phyloP scores from a whole-genome alignment of 2,329 filamentous ascomycete genomes.

The Capronia epimyces region DNA sequence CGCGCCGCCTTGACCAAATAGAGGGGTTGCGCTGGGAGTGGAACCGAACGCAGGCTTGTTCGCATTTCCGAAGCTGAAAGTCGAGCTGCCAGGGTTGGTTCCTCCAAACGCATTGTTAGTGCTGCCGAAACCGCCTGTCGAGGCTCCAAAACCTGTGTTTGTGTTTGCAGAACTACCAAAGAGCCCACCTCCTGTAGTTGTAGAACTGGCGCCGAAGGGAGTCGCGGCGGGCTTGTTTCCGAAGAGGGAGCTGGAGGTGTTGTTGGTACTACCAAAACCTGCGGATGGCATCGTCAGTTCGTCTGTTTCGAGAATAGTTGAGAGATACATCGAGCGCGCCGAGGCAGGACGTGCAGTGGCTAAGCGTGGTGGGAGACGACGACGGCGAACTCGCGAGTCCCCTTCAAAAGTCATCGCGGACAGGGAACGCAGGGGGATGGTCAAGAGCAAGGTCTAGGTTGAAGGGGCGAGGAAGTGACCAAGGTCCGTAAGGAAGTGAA shows the following conservation, averaged over 20 bases:
- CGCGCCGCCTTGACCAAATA: constrained; percentile 27
- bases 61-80: constrained; percentile 43
- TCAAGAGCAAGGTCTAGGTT: not conserved
- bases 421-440: not conserved
- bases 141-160: constrained; percentile 20
- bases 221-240: constrained; percentile 25
- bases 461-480: not conserved
- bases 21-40: constrained; percentile 22
- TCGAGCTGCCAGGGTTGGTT: constrained; percentile 30
- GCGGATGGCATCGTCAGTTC: constrained; percentile 7
- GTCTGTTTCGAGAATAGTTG: not conserved
- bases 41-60: constrained; percentile 46
- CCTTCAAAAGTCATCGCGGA: not conserved
- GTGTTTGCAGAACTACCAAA: constrained; percentile 25
- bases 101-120: constrained; percentile 25
- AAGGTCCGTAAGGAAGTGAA: constrained; percentile 1
- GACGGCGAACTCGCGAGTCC: not conserved
- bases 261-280: constrained; percentile 24
- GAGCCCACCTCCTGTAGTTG: constrained; percentile 24
- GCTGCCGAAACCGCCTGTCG: constrained; percentile 23
- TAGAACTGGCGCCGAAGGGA: constrained; percentile 24
- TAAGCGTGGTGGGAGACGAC: not conserved
- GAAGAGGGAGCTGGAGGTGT: constrained; percentile 20
- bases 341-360: not conserved
- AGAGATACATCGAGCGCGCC: not conserved